Evolutionary conservation across 495 filamentous ascomycete species (phyloP).

Genomic region (Amniculicola lignicola): DNA sequence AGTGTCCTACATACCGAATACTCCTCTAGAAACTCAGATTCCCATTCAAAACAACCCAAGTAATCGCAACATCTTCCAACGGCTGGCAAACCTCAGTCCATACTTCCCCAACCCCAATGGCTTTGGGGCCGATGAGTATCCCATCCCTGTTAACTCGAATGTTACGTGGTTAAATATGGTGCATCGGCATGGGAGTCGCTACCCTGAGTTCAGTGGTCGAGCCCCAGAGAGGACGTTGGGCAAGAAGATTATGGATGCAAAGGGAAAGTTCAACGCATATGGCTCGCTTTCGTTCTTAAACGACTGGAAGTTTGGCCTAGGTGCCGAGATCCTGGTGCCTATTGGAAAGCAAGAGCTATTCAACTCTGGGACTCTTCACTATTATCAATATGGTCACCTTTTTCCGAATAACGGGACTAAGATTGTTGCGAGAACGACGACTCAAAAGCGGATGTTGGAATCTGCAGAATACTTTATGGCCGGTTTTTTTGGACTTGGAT

Average conservation of each 20-base stretch:
- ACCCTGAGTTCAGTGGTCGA: constrained; percentile 38
- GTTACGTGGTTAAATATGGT: constrained; percentile 55
- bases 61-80: constrained; percentile 54
- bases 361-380: constrained; percentile 43
- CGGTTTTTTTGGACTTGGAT: constrained; percentile 60
- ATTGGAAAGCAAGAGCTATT: constrained; percentile 51
- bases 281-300: constrained; percentile 54
- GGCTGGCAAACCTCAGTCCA: constrained; percentile 52
- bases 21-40: constrained; percentile 55
- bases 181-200: constrained; percentile 47
- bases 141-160: constrained; percentile 53
- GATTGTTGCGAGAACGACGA: constrained; percentile 60
- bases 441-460: constrained; percentile 52
- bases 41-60: constrained; percentile 51
- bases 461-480: constrained; percentile 50
- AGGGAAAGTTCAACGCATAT: constrained; percentile 41
- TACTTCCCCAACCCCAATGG: constrained; percentile 39
- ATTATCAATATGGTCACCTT: constrained; percentile 61
- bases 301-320: constrained; percentile 50
- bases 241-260: constrained; percentile 39
- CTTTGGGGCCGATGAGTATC: constrained; percentile 54
- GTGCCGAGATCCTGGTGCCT: constrained; percentile 52
- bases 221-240: constrained; percentile 36
- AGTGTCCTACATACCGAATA: constrained; percentile 52
- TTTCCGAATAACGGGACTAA: constrained; percentile 57